Percentiles rank a stretch among this genome's conserved stretches.
Conservation (phyloP, 306 rosid genomes). For the Sicyos edulis region DNA sequence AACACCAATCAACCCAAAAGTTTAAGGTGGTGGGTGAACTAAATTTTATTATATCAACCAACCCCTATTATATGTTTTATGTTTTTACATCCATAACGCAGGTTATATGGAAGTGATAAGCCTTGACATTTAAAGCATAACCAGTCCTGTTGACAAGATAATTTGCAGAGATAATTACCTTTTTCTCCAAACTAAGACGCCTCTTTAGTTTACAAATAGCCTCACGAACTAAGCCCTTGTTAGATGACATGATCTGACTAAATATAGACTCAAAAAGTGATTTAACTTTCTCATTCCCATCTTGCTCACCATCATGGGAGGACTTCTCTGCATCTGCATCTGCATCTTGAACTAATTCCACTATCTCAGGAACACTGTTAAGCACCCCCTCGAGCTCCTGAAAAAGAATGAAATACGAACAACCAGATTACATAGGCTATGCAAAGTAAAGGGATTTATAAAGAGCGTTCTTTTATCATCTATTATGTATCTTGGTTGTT, state of each 20-base stretch:
- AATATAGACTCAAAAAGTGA: constrained; percentile 29
- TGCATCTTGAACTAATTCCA: constrained; percentile 26
- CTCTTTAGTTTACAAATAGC: constrained; percentile 27
- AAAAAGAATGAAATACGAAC: background rate
- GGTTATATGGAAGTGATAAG: background rate
- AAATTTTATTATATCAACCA: no score
- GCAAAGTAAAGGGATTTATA: background rate
- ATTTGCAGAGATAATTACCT: constrained; percentile 17
- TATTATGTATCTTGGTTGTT: no score
- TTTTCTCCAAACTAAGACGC: constrained; percentile 32
- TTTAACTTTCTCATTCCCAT: constrained; percentile 27
- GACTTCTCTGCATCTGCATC: constrained; percentile 30
- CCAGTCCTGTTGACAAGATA: constrained; percentile 13
- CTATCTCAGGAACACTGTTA: constrained; percentile 34
- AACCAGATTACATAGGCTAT: background rate
- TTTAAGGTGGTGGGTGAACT: no score
- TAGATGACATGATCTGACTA: constrained; percentile 29
- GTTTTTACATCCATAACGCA: background rate
- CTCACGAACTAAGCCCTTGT: constrained; percentile 26
- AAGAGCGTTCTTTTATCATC: constrained; percentile 3
- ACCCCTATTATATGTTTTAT: background rate
- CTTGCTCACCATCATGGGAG: constrained; percentile 18
- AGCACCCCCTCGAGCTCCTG: constrained; percentile 37
- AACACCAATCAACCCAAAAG: no score
- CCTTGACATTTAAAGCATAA: constrained; percentile 1